A percentile compares a stretch with the other conserved stretches of the same genome.
phyloP scores from a whole-genome alignment of 2,329 filamentous ascomycete genomes.

The Ascomycota sp. region DNA sequence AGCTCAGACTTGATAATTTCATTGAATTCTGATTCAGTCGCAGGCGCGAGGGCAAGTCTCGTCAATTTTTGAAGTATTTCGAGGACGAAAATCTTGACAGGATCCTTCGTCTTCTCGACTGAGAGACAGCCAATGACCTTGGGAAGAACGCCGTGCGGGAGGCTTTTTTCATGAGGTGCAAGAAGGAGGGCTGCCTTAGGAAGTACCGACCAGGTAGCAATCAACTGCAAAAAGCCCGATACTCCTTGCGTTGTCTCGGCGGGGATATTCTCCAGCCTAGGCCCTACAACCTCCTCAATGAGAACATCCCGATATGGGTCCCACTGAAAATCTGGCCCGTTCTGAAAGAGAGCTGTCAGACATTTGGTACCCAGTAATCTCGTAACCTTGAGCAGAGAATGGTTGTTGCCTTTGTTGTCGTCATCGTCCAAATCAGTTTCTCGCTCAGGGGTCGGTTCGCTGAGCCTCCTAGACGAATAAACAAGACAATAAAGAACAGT shows the following conservation, averaged over 20 bases:
- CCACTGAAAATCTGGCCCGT: slow-evolving; percentile 53
- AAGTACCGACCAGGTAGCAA: slow-evolving; percentile 61
- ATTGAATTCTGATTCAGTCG: slow-evolving; percentile 33
- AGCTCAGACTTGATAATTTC: slow-evolving; percentile 34
- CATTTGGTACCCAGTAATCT: slow-evolving; percentile 65
- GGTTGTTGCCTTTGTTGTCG: slow-evolving; percentile 21
- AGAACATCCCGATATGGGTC: slow-evolving; percentile 48
- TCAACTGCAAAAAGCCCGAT: slow-evolving; percentile 61
- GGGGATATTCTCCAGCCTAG: slow-evolving; percentile 58
- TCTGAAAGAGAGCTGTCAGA: slow-evolving; percentile 56
- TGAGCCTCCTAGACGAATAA: slow-evolving; percentile 41
- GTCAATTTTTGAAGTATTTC: slow-evolving; percentile 54
- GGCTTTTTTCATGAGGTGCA: slow-evolving; percentile 13
- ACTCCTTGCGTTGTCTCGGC: slow-evolving; percentile 76
- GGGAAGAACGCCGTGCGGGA: slow-evolving; percentile 42
- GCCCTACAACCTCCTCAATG: slow-evolving; percentile 54
- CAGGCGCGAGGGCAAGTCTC: slow-evolving; percentile 33
- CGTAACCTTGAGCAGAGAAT: slow-evolving; percentile 43
- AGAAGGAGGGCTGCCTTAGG: slow-evolving; percentile 50
- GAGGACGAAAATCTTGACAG: slow-evolving; percentile 68
- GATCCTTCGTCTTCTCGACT: slow-evolving; percentile 57
- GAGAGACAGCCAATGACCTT: slow-evolving; percentile 54
- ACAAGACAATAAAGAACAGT: slow-evolving; percentile 67
- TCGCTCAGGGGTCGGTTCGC: slow-evolving; percentile 15
- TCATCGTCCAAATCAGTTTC: slow-evolving; percentile 18